A percentile compares a stretch with the other conserved stretches of the same genome.
Evolutionary conservation across 352 stramenopile species (phyloP).

Genomic region (Phytophthora vignae): DNA sequence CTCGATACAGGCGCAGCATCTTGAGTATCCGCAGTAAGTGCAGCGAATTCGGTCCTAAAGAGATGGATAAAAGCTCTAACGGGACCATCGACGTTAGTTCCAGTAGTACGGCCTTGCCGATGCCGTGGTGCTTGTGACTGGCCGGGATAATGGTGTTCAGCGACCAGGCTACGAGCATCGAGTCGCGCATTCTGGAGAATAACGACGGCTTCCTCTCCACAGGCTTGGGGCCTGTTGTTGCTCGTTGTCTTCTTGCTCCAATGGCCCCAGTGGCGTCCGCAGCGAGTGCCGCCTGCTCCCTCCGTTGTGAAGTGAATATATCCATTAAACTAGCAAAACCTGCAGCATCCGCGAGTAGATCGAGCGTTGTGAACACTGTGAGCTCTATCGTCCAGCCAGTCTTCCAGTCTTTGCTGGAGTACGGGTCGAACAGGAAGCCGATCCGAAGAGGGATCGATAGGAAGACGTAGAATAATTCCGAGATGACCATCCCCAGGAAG

Average conservation of each 20-base stretch:
- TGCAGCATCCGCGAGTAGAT: conserved; percentile 59
- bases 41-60: conserved; percentile 56
- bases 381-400: conserved; percentile 55
- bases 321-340: conserved; percentile 56
- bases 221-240: conserved; percentile 10
- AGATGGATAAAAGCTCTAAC: conserved; percentile 54
- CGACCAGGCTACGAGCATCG: conserved; percentile 57
- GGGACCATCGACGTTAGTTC: conserved; percentile 61
- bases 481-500: conserved; percentile 38
- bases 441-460: conserved; percentile 69
- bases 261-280: conserved; percentile 28
- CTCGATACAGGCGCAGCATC: conserved; percentile 63
- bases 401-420: conserved; percentile 16
- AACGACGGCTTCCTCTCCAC: conserved; percentile 20
- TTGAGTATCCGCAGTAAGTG: conserved; percentile 66
- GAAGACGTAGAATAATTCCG: conserved; percentile 60
- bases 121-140: conserved; percentile 35
- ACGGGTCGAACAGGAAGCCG: conserved; percentile 75
- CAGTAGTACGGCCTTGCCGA: conserved; percentile 48
- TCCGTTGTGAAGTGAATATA: conserved; percentile 53
- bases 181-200: conserved; percentile 39
- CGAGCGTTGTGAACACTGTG: conserved; percentile 55
- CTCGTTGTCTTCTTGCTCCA: conserved; percentile 20
- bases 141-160: conserved; percentile 69
- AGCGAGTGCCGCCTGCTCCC: conserved; percentile 49